Evolutionary conservation across 108 stramenopile species (phyloP).

Genomic region (Nannochloropsis oceanica): DNA sequence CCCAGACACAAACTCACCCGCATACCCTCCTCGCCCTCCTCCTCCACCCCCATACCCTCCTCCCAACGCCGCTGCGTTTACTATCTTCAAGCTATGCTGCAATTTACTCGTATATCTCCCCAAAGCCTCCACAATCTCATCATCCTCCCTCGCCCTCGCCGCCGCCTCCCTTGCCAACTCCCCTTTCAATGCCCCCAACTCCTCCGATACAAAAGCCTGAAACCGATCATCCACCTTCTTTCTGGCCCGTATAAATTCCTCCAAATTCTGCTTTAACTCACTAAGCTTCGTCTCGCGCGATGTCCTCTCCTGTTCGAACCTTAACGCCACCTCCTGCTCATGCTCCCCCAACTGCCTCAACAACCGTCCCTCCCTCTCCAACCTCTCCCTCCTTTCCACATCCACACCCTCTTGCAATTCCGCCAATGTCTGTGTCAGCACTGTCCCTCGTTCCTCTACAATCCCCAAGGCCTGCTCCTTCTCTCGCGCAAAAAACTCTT

Average conservation of each 20-base stretch:
- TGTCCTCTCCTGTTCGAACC: conserved; percentile 41
- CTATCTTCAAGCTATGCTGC: conserved; percentile 56
- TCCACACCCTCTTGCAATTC: conserved; percentile 48
- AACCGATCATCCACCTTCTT: conserved; percentile 40
- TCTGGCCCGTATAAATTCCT: conserved; percentile 31
- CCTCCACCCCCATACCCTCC: neutral
- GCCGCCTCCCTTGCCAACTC: conserved; percentile 50
- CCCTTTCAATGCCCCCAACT: conserved; percentile 50
- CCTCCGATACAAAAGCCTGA: conserved; percentile 49
- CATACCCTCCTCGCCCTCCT: neutral
- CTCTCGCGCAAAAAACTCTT: neutral
- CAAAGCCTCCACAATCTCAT: conserved; percentile 68
- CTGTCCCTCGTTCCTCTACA: neutral
- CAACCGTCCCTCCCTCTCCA: conserved; percentile 64
- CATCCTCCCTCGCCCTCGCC: conserved; percentile 65
- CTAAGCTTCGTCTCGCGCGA: conserved; percentile 17
- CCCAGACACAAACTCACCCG: neutral
- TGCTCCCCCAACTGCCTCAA: conserved; percentile 72
- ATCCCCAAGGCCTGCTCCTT: neutral
- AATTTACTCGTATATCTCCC: conserved; percentile 71
- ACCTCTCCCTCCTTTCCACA: conserved; percentile 53
- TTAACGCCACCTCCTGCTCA: conserved; percentile 44
- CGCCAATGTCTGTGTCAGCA: neutral
- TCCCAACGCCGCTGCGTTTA: conserved; percentile 26
- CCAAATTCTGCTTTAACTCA: conserved; percentile 17